Conservation (phyloP, 2,329 filamentous ascomycete species). For the Bipolaris cookei region DNA sequence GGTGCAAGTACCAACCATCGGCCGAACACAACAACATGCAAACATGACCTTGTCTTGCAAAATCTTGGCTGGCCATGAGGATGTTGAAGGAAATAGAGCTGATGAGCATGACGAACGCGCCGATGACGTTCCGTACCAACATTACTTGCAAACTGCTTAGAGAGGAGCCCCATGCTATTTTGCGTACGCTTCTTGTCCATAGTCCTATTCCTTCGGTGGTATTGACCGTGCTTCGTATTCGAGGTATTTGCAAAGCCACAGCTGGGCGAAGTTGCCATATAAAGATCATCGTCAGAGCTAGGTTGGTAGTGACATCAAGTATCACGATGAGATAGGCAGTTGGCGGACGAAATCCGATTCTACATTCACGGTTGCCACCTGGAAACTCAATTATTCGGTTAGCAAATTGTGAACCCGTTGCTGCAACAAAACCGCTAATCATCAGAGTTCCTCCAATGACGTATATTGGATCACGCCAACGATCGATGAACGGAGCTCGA, state of each 20-base stretch:
- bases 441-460: constrained; percentile 30
- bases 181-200: background rate
- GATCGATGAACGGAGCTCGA: constrained; percentile 36
- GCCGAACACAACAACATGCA: constrained; percentile 48
- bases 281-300: constrained; percentile 45
- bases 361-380: constrained; percentile 36
- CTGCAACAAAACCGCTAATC: constrained; percentile 27
- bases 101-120: constrained; percentile 40
- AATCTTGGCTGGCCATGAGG: constrained; percentile 35
- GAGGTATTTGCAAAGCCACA: constrained; percentile 8
- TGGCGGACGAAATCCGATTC: constrained; percentile 43
- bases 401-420: constrained; percentile 32
- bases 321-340: constrained; percentile 41
- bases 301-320: constrained; percentile 45
- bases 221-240: background rate
- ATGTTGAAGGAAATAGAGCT: constrained; percentile 46
- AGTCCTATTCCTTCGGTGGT: background rate
- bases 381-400: constrained; percentile 37
- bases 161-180: background rate
- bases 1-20: constrained; percentile 42
- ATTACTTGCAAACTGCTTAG: constrained; percentile 26
- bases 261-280: constrained; percentile 42
- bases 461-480: constrained; percentile 43
- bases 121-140: constrained; percentile 35
- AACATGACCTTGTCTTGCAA: constrained; percentile 43